Base-by-base conservation (phyloP, 2,329 filamentous ascomycete genomes). In the Colletotrichum siamense region DNA sequence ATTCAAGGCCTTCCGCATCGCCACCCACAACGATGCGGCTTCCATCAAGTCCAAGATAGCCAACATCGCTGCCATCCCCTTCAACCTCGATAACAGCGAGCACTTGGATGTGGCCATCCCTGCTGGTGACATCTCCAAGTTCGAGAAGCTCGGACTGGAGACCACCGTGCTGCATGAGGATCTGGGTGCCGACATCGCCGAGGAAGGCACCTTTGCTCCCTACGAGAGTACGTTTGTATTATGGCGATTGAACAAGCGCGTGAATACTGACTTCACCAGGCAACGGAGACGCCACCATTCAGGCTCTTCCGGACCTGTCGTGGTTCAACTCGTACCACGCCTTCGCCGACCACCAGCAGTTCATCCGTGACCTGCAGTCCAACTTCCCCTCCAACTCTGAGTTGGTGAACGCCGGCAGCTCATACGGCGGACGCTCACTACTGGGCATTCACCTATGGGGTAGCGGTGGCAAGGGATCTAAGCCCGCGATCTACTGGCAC, bases 401-500 rank as follows among this genome's bases (percentile, higher is more conserved):
- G 73, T 82, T 90, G n/a, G 85, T 92, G 44, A 85, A 83, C 8
- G 83, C 87, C 4, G 91, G 91, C 5, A 85, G 81, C 30, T 90
- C 89, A 0, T 82, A 84, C 39, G 81, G 89, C 68, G 88, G 88
- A 4, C 85, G 88, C 52, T 77, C 83, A 71, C 95, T 96, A 70
- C 89, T 91, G 13, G 95, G 93, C 1, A 84, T 92, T 57, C 90
- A 92, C 77, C 84, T 92, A 69, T 92, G 86, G 82, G 91, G 90
- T 3, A 84, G 80, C 67, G 80, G 80, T 2, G 86, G 86, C 2
- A 85, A 84, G 67, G 87, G 87, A 34, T 82, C 79, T 32, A 89
- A 89, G 77, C 89, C 89, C 1, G 91, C 89, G 22, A 82, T 91
- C 59, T 85, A 92, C 59, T 88, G 89, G 80, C 91, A 92, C 80